phyloP scores from a whole-genome alignment of 2,329 filamentous ascomycete species.

The Trichophyton simii region DNA sequence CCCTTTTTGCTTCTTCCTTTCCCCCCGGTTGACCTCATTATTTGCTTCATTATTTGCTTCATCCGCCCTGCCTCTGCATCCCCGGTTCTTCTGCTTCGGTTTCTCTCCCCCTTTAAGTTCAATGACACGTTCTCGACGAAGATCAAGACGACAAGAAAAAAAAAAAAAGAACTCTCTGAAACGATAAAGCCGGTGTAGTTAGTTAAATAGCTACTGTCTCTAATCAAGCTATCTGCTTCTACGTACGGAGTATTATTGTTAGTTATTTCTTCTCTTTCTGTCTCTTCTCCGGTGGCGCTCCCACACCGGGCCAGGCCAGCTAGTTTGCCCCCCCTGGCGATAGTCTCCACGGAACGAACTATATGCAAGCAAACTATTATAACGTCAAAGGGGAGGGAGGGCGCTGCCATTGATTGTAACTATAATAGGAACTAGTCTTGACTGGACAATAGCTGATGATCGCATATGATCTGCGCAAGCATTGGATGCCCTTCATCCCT shows the following conservation, averaged over 20 bases:
- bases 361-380: too few relatives aligned
- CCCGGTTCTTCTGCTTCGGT: background rate
- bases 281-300: too few relatives aligned
- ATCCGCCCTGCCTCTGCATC: background rate
- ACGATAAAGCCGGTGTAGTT: background rate
- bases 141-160: background rate
- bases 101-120: background rate
- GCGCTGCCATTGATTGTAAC: too few relatives aligned
- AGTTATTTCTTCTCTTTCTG: too few relatives aligned
- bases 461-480: conserved; percentile 1
- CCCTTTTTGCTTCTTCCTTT: background rate
- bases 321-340: too few relatives aligned
- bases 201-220: background rate
- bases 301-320: too few relatives aligned
- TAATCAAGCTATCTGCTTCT: too few relatives aligned
- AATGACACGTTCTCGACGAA: background rate
- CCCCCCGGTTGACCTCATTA: background rate
- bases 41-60: background rate
- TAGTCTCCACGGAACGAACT: too few relatives aligned
- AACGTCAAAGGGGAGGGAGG: too few relatives aligned
- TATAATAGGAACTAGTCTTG: background rate
- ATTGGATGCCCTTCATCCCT: background rate
- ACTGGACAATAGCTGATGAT: background rate
- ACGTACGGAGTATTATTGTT: too few relatives aligned
- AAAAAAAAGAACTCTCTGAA: background rate